A percentile compares a stretch with the other conserved stretches of the same genome.
These are phyloP conservation scores for Boletus bicolor DNA, from an alignment of 768 basidiomycete genomes.

Conservation along the genomic window DNA sequence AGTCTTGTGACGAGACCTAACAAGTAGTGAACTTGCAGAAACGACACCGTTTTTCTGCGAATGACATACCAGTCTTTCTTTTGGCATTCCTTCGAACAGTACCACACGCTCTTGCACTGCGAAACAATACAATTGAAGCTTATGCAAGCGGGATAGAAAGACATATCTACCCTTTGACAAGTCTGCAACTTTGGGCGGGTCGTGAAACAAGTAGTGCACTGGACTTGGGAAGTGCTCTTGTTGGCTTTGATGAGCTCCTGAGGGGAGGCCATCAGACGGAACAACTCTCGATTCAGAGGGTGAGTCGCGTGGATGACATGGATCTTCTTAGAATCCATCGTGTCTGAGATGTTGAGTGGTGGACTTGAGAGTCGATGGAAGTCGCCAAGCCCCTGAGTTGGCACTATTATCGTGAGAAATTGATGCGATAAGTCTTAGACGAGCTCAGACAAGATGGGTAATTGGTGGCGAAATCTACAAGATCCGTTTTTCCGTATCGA, in stretches of 20 bases:
- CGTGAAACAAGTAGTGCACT: conserved; percentile 17
- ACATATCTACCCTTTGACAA: conserved; percentile 8
- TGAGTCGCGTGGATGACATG: conserved; percentile 7
- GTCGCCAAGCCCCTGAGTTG: too few relatives aligned
- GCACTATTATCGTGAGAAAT: too few relatives aligned
- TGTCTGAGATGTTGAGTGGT: background rate
- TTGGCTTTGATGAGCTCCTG: conserved; percentile 9
- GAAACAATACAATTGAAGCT: background rate
- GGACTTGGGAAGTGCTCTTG: background rate
- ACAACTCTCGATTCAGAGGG: conserved; percentile 7
- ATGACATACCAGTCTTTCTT: conserved; percentile 15
- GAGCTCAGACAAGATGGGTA: too few relatives aligned
- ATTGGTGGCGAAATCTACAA: too few relatives aligned
- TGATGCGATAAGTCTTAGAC: too few relatives aligned
- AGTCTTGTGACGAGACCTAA: conserved; percentile 14
- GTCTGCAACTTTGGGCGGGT: conserved; percentile 6
- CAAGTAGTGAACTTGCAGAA: background rate
- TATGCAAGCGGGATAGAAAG: too few relatives aligned
- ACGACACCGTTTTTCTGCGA: too few relatives aligned
- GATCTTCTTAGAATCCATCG: conserved; percentile 4
- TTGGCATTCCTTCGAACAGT: conserved; percentile 22
- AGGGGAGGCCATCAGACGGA: conserved; percentile 6
- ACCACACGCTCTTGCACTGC: conserved; percentile 22
- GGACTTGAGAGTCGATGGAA: too few relatives aligned
- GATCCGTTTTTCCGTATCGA: too few relatives aligned